Evolutionary conservation across 108 stramenopile species (phyloP), one percentile per base, ranked within the genome.

Genomic region (Discostella stelligeroides): DNA sequence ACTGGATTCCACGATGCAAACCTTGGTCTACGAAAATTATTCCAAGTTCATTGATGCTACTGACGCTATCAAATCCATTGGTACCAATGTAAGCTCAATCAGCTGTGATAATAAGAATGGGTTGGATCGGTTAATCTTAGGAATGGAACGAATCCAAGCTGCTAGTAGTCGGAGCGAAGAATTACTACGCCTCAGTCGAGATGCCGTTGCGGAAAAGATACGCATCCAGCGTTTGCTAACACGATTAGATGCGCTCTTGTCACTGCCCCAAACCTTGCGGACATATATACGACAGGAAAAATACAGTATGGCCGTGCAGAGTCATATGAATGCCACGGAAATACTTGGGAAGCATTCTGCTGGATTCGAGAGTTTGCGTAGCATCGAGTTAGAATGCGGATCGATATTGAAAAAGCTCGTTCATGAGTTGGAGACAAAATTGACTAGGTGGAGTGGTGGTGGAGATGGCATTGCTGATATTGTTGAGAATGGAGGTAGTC

Each of bases 21-120:
- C 95, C 27, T 77, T 99, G 51, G 99, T 99, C 24, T 99, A 99
- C 72, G 99, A 98, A 66, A 99, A 99, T 81, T 99, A 99, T 86
- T 91, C 90, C 74, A 97, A 98, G 63, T 99, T 99, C 76, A 98
- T 99, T 63, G 88, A 86, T 63, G 99, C 98, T 29, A 98, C 99
- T 4, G 98, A 98, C 75, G 98, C 98, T 43, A 96, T 99, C 63
- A 86, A 92, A 47, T 76, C 56, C 18, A 92, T 95, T 48, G 92
- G 91, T 13, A 85, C 82, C 24, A 80, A 80, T 51, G 90, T 91
- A 20, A 74, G 81, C 47, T 63, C 82, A 38, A 37, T 63, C 0
- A 46, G 37, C 17, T 29, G 41, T 0, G 68, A 48, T 13, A 83
- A 85, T 47, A 60, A 83, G 30, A 58, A 50, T 7, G 84, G 79